Evolutionary conservation across 495 filamentous ascomycete genomes (phyloP), one percentile per base, ranked within the genome.

Genomic region (Aspergillus diversus): DNA sequence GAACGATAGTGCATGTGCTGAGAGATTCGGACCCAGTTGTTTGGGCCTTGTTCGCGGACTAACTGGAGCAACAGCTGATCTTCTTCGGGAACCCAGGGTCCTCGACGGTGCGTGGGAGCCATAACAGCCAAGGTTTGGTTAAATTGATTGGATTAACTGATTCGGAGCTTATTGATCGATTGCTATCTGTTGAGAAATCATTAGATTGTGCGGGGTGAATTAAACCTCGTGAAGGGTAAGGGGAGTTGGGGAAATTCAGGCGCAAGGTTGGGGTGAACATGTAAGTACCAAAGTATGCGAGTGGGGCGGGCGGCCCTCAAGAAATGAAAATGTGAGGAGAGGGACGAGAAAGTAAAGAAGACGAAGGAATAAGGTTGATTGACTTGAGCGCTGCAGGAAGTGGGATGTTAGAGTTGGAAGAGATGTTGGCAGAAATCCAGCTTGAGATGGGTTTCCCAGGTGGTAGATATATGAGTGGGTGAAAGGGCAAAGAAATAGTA

Each of bases 1-100:
- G 92, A 91, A 57, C 95, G 87, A 33, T 89, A 86, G 61, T 84
- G 81, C 71, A 97, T 88, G 53, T 86, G 80, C 43, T 87, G 80
- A 13, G 93, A 88, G 70, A 99, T 96, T 65, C 88, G 84, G 9
- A 97, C 93, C 95, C 95, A 99, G 83, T 97, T 96, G 71, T 90
- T 83, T 17, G 92, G 85, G 50, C 92, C 93, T 75, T 91, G 87
- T 60, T 81, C 81, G 33, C 88, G 82, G 53, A 97, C 92, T 32
- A 97, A 83, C 56, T 84, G 78, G 43, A 92, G 76, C 7, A 98
- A 85, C 57, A 84, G 76, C 37, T 81, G 74, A 69, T 97, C 94
- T 75, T 98, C 94, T 37, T 83, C 80, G 63, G 88, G 86, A 37
- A 92, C 90, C 94, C 94, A 98, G 47, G 94, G 94, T 52, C 94